Evolutionary conservation across 2,329 filamentous ascomycete genomes (phyloP).

Genomic region (Alternaria dauci): DNA sequence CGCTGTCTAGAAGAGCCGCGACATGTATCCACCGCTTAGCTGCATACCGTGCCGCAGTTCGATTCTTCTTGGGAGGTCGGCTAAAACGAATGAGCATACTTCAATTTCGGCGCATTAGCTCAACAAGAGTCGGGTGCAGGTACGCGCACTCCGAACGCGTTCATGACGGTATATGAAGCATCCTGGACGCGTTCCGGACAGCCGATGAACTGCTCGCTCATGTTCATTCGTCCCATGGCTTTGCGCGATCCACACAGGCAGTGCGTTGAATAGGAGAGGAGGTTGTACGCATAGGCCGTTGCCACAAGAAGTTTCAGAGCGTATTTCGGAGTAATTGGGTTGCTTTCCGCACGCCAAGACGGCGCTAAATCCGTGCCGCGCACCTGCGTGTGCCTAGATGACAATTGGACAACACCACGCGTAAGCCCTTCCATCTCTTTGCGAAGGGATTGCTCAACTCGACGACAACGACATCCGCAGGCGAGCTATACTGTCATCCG

Average conservation of each 20-base stretch:
- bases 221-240: neutral
- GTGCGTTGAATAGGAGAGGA: neutral
- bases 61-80: neutral
- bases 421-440: neutral
- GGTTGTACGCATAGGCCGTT: neutral
- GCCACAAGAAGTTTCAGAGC: neutral
- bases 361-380: neutral
- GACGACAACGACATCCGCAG: neutral
- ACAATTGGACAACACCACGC: neutral
- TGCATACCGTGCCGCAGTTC: conserved; percentile 6
- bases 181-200: neutral
- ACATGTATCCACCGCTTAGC: neutral
- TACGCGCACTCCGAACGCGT: conserved; percentile 1
- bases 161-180: neutral
- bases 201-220: neutral
- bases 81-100: neutral
- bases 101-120: conserved; percentile 1
- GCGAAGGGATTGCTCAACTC: conserved; percentile 1
- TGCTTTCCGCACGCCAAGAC: neutral
- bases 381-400: neutral
- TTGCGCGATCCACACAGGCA: neutral
- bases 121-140: neutral
- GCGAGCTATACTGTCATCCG: neutral
- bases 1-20: neutral
- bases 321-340: neutral